Evolutionary conservation across 139 green algal species (phyloP), one percentile per base, ranked within the genome.

Genomic region (Yamagishiella unicocca): DNA sequence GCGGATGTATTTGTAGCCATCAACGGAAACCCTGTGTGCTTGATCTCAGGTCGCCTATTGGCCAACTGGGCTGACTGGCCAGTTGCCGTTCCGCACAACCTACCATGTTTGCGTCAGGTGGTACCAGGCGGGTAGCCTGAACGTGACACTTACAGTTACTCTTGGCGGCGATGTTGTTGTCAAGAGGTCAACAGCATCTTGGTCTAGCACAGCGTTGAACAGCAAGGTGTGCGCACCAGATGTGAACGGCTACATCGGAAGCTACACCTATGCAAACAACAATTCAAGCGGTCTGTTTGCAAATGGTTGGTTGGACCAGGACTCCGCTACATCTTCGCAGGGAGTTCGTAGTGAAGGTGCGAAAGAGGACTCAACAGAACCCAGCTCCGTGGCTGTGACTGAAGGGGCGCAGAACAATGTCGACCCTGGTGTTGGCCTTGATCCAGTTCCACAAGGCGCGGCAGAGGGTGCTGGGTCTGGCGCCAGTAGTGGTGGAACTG

Each of bases 61-160:
- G 66, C 66, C 66, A 17, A 74, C 66, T 4, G 66, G 66, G 4
- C 33, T 74, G 1, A 74, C 66, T 5, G 66, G 66, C 31, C 66
- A 74, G 66, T 35, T 46, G 33, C 66, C 66, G 66, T 35, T 46
- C 2, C 33, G 9, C 2, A 29, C 66, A 8, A 35, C 43, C 31
- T 74, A 74, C 66, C 66, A 74, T 35, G 66, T 74, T 1, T 74
- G 66, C 66, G 66, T 74, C 9, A 33, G 66, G 33, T 74, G 66
- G 66, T 74, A 74, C 37, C 66, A 74, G 31, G 35, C 66, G 21
- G 66, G 21, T 6, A 45, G 14, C 1, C 66, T 74, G 21, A 74
- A 74, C 31, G 66, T 74, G 17, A 74, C 66, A 14, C 66, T 74
- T 17, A 74, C 66, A n/a, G n/a, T n/a, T n/a, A n/a, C n/a, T n/a